Conservation (phyloP, 2,329 filamentous ascomycete genomes). For the Paraconiothyrium brasiliense region DNA sequence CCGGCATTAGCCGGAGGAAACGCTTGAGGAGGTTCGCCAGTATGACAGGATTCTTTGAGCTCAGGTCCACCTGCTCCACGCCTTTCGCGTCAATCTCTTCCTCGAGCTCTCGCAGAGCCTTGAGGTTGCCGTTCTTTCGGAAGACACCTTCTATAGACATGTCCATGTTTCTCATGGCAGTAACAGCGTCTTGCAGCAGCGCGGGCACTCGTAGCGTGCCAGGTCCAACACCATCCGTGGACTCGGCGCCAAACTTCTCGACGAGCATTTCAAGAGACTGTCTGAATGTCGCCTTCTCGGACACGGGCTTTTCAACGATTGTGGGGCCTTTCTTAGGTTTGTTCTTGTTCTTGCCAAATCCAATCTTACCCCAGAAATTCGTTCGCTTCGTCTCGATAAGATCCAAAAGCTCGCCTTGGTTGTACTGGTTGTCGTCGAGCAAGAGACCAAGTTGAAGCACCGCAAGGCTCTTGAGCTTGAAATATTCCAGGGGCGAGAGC, state of each 20-base stretch:
- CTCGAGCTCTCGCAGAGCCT: conserved; percentile 85
- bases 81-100: conserved; percentile 87
- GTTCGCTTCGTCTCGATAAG: conserved; percentile 93
- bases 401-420: conserved; percentile 89
- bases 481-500: conserved; percentile 92
- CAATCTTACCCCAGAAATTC: conserved; percentile 98
- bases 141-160: conserved; percentile 98
- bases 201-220: conserved; percentile 89
- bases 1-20: conserved; percentile 91
- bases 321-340: conserved; percentile 80
- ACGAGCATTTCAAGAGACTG: conserved; percentile 88
- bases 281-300: conserved; percentile 84
- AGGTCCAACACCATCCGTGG: conserved; percentile 95
- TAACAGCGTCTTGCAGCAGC: conserved; percentile 93
- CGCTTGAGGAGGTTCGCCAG: conserved; percentile 94
- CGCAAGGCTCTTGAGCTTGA: conserved; percentile 94
- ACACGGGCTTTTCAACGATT: conserved; percentile 45
- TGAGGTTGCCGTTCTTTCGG: conserved; percentile 98
- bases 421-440: conserved; percentile 88
- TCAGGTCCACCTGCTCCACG: conserved; percentile 84
- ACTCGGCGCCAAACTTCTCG: conserved; percentile 93
- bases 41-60: conserved; percentile 89
- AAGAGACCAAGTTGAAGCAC: conserved; percentile 95
- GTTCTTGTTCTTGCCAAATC: conserved; percentile 86
- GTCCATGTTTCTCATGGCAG: conserved; percentile 97